Evolutionary conservation across 2,329 filamentous ascomycete species (phyloP).

Genomic region (Magnaporthiopsis incrustans): DNA sequence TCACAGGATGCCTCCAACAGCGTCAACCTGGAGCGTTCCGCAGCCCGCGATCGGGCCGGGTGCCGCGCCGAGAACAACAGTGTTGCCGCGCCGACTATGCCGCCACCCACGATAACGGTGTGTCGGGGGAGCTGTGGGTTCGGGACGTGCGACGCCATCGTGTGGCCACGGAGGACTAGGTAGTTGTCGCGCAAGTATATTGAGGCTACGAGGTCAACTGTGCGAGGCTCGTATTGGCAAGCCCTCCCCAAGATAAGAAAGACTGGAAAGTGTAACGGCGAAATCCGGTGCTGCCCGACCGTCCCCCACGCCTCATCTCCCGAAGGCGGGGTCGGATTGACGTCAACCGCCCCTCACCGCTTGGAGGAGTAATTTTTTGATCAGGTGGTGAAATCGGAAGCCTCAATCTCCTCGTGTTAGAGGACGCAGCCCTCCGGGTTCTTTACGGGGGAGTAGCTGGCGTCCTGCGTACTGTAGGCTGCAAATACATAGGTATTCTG

Average conservation of each 20-base stretch:
- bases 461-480: too few species aligned
- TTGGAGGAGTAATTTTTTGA: background rate
- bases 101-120: constrained; percentile 60
- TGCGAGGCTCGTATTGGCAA: background rate
- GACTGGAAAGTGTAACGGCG: background rate
- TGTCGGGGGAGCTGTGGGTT: background rate
- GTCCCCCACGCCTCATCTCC: background rate
- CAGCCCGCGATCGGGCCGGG: constrained; percentile 52
- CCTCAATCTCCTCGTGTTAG: too few species aligned
- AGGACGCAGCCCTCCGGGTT: too few species aligned
- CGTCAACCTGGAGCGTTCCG: constrained; percentile 39
- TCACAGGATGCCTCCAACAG: constrained; percentile 38
- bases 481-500: too few species aligned
- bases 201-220: background rate
- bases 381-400: background rate
- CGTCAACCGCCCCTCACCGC: background rate
- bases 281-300: background rate
- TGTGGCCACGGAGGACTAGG: background rate
- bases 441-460: too few species aligned
- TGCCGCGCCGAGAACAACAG: constrained; percentile 61
- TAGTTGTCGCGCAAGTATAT: background rate
- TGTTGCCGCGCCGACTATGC: constrained; percentile 62
- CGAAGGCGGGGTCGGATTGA: background rate
- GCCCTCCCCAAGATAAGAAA: background rate
- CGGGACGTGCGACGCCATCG: background rate